A percentile compares a stretch with the other conserved stretches of the same genome.
Conservation (phyloP, 2,329 filamentous ascomycete genomes). For the Talaromyces sp. region DNA sequence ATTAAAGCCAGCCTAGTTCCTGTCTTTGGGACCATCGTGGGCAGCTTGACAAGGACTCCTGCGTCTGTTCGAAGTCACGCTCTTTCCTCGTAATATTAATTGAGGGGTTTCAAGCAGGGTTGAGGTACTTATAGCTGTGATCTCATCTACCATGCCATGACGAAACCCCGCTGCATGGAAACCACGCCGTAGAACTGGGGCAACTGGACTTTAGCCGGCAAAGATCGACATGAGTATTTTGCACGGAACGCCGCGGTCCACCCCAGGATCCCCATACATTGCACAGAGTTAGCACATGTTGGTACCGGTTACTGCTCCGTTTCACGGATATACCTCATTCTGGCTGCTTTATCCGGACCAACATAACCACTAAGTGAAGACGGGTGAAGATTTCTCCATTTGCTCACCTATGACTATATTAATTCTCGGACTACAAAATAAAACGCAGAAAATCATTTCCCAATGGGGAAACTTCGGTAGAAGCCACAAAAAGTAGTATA, state of each 20-base stretch:
- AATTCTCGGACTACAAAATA: no score
- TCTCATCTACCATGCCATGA: background rate
- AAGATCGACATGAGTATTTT: background rate
- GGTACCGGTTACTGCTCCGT: background rate
- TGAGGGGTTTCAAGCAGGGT: no score
- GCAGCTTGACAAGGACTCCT: background rate
- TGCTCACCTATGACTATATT: background rate
- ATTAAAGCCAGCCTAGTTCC: background rate
- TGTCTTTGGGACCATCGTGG: background rate
- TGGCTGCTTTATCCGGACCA: background rate
- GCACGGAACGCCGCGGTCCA: background rate
- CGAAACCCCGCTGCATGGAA: background rate
- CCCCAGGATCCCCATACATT: no score
- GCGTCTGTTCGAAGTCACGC: background rate
- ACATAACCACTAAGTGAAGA: background rate
- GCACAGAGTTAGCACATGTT: background rate
- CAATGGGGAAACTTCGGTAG: background rate
- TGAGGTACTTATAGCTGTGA: background rate
- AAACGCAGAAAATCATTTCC: background rate
- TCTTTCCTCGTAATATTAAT: background rate
- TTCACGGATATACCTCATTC: background rate
- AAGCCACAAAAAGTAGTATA: background rate
- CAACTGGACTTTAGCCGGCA: background rate
- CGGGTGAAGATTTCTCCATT: background rate
- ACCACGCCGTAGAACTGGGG: background rate